phyloP scores from a whole-genome alignment of 78 protist genomes.

The Protostelium mycophagum region DNA sequence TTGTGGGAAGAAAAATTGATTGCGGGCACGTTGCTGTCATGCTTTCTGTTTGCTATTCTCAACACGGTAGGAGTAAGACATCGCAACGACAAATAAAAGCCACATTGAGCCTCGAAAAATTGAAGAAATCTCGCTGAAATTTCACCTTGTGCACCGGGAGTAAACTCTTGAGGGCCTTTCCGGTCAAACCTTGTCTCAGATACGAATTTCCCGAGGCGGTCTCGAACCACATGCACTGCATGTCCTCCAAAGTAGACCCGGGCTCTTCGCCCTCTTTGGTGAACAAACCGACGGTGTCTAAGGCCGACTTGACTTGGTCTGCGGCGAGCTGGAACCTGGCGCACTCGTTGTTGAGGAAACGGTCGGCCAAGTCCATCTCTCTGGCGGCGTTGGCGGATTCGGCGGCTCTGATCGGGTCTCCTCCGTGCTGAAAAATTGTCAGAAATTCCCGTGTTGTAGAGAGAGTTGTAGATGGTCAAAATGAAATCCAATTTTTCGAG shows the following conservation, averaged over 20 bases:
- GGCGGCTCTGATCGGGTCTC: conserved; percentile 66
- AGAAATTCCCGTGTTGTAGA: too few relatives aligned
- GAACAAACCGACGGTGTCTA: conserved; percentile 48
- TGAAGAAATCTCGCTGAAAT: too few relatives aligned
- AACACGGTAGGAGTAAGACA: not conserved
- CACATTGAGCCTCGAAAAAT: not conserved
- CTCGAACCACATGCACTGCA: conserved; percentile 87
- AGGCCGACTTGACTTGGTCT: conserved; percentile 49
- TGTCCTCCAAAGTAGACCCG: conserved; percentile 39
- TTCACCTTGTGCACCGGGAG: conserved; percentile 60
- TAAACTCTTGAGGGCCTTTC: conserved; percentile 66
- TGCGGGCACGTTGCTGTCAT: not conserved
- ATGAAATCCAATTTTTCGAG: not conserved
- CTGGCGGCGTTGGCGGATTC: conserved; percentile 68
- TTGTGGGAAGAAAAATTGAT: not conserved
- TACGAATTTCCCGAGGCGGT: conserved; percentile 23
- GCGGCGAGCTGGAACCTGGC: conserved; percentile 62
- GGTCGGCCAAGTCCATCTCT: conserved; percentile 85
- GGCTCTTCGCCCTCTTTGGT: conserved; percentile 23
- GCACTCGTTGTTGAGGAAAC: conserved; percentile 82
- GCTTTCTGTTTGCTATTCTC: not conserved
- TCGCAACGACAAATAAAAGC: not conserved
- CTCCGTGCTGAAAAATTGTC: conserved; percentile 61
- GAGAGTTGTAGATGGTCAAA: not conserved
- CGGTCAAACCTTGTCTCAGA: conserved; percentile 34